These are phyloP conservation scores for Elaeis oleifera DNA, from an alignment of 202 grass and related monocot species.

Conservation along the genomic window DNA sequence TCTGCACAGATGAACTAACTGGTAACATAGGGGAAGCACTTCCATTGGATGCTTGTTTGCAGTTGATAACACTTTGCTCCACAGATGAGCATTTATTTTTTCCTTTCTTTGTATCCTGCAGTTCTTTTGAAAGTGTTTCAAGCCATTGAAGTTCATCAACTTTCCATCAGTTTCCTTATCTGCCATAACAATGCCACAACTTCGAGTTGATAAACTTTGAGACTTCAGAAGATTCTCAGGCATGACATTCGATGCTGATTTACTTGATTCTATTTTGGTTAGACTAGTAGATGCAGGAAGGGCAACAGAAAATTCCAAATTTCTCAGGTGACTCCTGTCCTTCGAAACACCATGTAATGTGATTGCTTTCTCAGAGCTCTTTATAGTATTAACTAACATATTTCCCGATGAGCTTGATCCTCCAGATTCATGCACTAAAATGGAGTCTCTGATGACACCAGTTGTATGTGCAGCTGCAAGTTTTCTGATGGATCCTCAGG, in stretches of 20 bases:
- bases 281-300: conserved; percentile 11
- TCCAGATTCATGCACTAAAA: conserved; percentile 11
- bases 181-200: conserved; percentile 23
- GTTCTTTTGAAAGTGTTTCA: conserved; percentile 30
- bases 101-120: conserved; percentile 29
- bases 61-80: conserved; percentile 16
- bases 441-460: conserved; percentile 22
- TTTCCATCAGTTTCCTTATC: conserved; percentile 37
- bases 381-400: conserved; percentile 10
- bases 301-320: conserved; percentile 17
- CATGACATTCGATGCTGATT: conserved; percentile 9
- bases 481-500: conserved; percentile 26
- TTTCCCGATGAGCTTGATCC: conserved; percentile 19
- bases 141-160: conserved; percentile 30
- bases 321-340: conserved; percentile 21
- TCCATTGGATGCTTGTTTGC: conserved; percentile 23
- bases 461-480: conserved; percentile 24
- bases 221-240: conserved; percentile 48
- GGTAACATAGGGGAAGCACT: conserved; percentile 6
- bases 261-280: conserved; percentile 21
- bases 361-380: neutral
- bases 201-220: conserved; percentile 38
- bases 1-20: conserved; percentile 24
- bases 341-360: neutral
- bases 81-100: conserved; percentile 12